Conservation (phyloP, 179 eudicot genomes). For the Gypsophila paniculata region DNA sequence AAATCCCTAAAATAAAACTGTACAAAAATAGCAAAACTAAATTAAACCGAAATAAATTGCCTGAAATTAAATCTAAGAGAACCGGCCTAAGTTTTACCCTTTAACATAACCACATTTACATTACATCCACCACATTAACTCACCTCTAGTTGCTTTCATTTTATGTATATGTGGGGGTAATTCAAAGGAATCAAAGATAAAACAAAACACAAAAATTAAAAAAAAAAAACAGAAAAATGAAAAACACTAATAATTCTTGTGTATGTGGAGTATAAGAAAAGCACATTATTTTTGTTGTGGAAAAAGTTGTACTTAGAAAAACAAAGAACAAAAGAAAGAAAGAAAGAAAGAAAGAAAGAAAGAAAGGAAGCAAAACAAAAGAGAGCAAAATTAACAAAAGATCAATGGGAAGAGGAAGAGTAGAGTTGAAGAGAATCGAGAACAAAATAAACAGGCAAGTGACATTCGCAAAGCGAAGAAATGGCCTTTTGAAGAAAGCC, state of each 20-base stretch:
- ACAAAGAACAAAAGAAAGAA: slow-evolving; percentile 5
- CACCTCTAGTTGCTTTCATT: slow-evolving; percentile 1
- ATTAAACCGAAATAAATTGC: too few species aligned
- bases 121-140: neutral
- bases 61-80: too few species aligned
- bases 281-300: slow-evolving; percentile 10
- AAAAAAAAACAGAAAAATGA: neutral
- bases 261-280: slow-evolving; percentile 20
- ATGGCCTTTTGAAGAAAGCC: slow-evolving; percentile 85
- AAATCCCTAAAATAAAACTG: too few species aligned
- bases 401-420: slow-evolving; percentile 85
- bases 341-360: slow-evolving; percentile 6
- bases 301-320: neutral
- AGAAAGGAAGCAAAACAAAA: neutral
- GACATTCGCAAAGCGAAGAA: slow-evolving; percentile 81
- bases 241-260: neutral
- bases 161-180: neutral
- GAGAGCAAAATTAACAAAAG: neutral
- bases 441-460: slow-evolving; percentile 94
- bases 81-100: too few species aligned
- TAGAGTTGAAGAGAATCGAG: slow-evolving; percentile 84
- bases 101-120: too few species aligned
- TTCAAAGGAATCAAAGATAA: neutral
- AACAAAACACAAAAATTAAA: neutral
- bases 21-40: too few species aligned